Evolutionary conservation across 805 yeast species (phyloP).

Genomic region (Saccharomycopsis fibuligera): DNA sequence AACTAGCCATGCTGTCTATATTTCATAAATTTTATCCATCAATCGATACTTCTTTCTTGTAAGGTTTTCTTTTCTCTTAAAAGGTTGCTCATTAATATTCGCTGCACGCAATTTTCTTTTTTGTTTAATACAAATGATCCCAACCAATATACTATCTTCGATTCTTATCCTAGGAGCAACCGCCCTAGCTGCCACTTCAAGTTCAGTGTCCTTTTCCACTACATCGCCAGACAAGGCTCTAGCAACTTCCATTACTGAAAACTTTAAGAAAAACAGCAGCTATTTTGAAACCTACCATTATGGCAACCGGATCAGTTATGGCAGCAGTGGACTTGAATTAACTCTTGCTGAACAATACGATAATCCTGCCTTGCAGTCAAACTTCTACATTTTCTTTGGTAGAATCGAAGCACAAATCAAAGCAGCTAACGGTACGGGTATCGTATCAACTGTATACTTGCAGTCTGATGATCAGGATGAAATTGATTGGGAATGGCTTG

Average conservation of each 20-base stretch:
- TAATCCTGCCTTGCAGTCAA: conserved; percentile 71
- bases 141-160: no score
- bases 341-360: conserved; percentile 58
- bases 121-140: no score
- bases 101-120: no score
- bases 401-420: conserved; percentile 64
- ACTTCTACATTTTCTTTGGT: conserved; percentile 87
- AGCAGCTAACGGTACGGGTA: conserved; percentile 74
- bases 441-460: conserved; percentile 73
- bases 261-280: conserved; percentile 42
- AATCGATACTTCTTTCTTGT: no score
- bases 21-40: no score
- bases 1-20: no score
- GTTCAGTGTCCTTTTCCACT: no score
- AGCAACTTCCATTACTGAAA: conserved; percentile 45
- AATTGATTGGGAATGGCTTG: conserved; percentile 83
- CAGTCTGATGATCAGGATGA: conserved; percentile 71
- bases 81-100: no score
- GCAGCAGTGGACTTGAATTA: conserved; percentile 55
- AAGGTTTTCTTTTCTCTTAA: no score
- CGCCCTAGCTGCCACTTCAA: no score
- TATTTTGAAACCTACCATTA: conserved; percentile 36
- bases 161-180: no score
- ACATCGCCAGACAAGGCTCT: conserved; percentile 67
- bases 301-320: conserved; percentile 39